A percentile compares a stretch with the other conserved stretches of the same genome.
Conservation (phyloP, 768 basidiomycete species). For the Hygrophorus pudorinus region DNA sequence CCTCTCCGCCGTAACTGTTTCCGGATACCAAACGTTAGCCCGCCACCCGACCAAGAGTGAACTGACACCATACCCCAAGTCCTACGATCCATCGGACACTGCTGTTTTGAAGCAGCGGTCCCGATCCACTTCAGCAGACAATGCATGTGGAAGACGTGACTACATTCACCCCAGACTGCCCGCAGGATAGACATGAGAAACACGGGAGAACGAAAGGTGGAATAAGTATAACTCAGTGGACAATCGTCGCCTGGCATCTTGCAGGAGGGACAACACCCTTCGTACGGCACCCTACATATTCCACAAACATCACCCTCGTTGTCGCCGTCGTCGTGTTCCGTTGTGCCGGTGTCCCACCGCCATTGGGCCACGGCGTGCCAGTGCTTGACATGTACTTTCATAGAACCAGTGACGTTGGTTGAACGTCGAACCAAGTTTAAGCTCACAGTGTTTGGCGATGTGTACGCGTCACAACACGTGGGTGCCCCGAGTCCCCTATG, state of each 20-base stretch:
- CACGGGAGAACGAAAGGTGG: not conserved
- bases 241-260: constrained; percentile 96
- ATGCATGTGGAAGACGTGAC: constrained; percentile 98
- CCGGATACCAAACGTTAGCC: not conserved
- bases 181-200: not conserved
- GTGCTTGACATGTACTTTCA: constrained; percentile 78
- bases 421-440: not conserved
- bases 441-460: not conserved
- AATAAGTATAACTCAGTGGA: constrained; percentile 52
- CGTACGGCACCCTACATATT: constrained; percentile 86
- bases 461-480: constrained; percentile 1
- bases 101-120: constrained; percentile 80
- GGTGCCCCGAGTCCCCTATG: too few relatives aligned
- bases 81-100: constrained; percentile 97
- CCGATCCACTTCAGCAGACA: constrained; percentile 95
- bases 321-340: constrained; percentile 29
- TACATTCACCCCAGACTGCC: constrained; percentile 95
- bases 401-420: too few relatives aligned
- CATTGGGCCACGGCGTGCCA: constrained; percentile 88
- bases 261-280: constrained; percentile 92
- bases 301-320: constrained; percentile 63
- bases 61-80: constrained; percentile 67
- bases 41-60: not conserved
- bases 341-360: constrained; percentile 63
- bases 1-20: constrained; percentile 10